A percentile compares a stretch with the other conserved stretches of the same genome.
Evolutionary conservation across 768 basidiomycete genomes (phyloP).

Genomic region (Amanita inopinata): DNA sequence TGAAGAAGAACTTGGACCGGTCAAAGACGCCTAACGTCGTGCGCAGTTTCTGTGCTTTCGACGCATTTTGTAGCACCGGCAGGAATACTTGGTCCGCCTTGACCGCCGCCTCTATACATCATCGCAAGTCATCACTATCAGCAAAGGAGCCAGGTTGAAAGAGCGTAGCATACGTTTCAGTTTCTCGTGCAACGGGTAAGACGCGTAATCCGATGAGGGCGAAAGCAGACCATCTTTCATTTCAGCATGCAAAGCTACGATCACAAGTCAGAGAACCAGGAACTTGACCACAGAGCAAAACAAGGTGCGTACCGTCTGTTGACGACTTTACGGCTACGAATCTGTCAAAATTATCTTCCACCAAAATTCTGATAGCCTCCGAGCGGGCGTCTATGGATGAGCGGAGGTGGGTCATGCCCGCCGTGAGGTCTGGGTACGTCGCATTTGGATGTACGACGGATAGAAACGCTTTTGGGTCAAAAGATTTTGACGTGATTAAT

Average conservation of each 20-base stretch:
- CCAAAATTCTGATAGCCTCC: slow-evolving; percentile 88
- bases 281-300: background rate
- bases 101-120: slow-evolving; percentile 65
- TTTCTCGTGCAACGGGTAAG: slow-evolving; percentile 72
- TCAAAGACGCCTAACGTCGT: slow-evolving; percentile 94
- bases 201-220: slow-evolving; percentile 70
- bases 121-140: background rate
- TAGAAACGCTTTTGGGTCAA: slow-evolving; percentile 91
- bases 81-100: slow-evolving; percentile 95
- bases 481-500: slow-evolving; percentile 84
- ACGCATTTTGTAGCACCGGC: slow-evolving; percentile 90
- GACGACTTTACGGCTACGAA: slow-evolving; percentile 97
- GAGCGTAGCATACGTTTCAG: slow-evolving; percentile 58
- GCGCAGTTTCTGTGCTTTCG: slow-evolving; percentile 87
- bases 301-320: slow-evolving; percentile 64
- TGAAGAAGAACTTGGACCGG: slow-evolving; percentile 96
- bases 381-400: slow-evolving; percentile 83
- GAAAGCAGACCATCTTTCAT: slow-evolving; percentile 87
- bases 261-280: slow-evolving; percentile 8
- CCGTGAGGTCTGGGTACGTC: slow-evolving; percentile 82
- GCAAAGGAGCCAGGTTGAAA: slow-evolving; percentile 4
- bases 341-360: slow-evolving; percentile 96
- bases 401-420: slow-evolving; percentile 66
- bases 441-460: slow-evolving; percentile 91
- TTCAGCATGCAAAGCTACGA: slow-evolving; percentile 73